Conservation (phyloP, 2,329 filamentous ascomycete species). For the Aspergillus brunneoviolaceus region DNA sequence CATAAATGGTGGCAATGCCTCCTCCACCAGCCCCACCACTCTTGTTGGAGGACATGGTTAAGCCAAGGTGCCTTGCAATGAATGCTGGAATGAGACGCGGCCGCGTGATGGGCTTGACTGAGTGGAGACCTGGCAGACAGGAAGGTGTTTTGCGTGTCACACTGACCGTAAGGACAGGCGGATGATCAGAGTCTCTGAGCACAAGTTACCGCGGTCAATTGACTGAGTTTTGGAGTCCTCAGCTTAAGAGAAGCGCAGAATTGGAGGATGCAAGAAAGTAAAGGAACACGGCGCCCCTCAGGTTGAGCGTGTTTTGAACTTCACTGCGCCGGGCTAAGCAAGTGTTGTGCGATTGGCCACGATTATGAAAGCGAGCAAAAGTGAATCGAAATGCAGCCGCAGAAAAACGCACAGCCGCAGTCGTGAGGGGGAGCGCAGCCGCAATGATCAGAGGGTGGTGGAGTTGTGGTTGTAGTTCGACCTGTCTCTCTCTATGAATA, state of each 20-base stretch:
- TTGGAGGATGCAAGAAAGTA: background rate
- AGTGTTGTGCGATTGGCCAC: background rate
- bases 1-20: constrained; percentile 75
- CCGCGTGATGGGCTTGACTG: background rate
- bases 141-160: background rate
- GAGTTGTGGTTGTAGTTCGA: background rate
- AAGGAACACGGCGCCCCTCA: background rate
- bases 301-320: background rate
- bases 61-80: background rate
- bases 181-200: background rate
- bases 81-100: constrained; percentile 3
- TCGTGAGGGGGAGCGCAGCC: background rate
- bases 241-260: background rate
- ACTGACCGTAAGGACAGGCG: background rate
- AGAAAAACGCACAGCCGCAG: background rate
- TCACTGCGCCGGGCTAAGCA: background rate
- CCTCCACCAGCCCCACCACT: constrained; percentile 46
- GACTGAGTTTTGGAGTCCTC: background rate
- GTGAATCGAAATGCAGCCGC: background rate
- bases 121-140: background rate
- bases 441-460: too few species aligned
- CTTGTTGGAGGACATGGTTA: constrained; percentile 36
- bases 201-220: background rate
- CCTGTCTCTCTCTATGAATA: background rate
- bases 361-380: background rate